These are phyloP conservation scores for Penicillium occitanis DNA, from an alignment of 2,329 filamentous ascomycete genomes.

Conservation along the genomic window DNA sequence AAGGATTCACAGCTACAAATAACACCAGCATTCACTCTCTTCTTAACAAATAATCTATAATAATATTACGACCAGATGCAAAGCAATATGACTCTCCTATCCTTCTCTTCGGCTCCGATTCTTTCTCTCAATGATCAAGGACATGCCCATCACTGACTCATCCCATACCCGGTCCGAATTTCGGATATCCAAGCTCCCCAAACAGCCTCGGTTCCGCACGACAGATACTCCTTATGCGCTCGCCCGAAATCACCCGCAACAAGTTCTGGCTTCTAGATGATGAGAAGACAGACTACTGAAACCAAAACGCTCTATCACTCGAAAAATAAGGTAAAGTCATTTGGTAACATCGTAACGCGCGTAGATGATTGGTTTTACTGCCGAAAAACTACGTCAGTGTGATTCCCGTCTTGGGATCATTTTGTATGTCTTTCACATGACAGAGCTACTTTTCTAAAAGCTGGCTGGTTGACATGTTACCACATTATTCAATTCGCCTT, in stretches of 20 bases:
- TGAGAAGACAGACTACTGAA: conserved; percentile 9
- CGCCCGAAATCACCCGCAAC: conserved; percentile 20
- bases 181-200: conserved; percentile 7
- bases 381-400: neutral
- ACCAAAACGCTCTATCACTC: neutral
- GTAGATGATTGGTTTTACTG: neutral
- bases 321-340: neutral
- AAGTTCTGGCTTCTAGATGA: neutral
- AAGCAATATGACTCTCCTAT: neutral
- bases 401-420: neutral
- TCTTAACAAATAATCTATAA: neutral
- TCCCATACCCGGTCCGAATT: conserved; percentile 4
- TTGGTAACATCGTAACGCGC: neutral
- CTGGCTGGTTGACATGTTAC: neutral
- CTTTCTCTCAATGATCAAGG: neutral
- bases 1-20: neutral
- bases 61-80: neutral
- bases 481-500: neutral
- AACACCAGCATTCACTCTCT: neutral
- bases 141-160: neutral
- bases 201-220: conserved; percentile 19
- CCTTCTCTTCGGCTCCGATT: neutral
- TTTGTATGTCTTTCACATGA: conserved; percentile 7
- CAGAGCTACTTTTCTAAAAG: neutral
- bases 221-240: neutral